phyloP scores from a whole-genome alignment of 768 basidiomycete genomes.

The Panus rudis region DNA sequence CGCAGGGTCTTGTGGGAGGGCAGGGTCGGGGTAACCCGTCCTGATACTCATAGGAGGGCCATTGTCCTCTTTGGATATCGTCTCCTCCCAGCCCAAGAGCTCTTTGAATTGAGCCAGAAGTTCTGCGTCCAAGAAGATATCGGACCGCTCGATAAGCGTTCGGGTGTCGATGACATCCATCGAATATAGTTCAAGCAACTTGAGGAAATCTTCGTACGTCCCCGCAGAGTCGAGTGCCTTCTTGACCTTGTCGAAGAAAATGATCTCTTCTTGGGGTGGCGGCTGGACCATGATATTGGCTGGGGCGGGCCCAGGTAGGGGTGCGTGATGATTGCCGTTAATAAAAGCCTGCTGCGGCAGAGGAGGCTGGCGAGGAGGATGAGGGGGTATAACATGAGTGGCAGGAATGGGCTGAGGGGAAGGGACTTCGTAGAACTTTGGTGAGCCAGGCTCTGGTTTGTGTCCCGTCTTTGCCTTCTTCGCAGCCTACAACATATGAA shows the following conservation, averaged over 20 bases:
- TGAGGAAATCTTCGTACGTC: conserved; percentile 90
- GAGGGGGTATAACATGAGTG: conserved; percentile 18
- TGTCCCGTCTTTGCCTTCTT: conserved; percentile 63
- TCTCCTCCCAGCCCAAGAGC: conserved; percentile 74
- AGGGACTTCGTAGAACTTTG: conserved; percentile 35
- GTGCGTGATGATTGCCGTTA: not conserved
- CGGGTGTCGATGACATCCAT: conserved; percentile 86
- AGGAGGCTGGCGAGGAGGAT: conserved; percentile 2
- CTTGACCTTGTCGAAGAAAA: conserved; percentile 94
- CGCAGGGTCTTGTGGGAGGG: conserved; percentile 72
- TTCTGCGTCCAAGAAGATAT: conserved; percentile 74
- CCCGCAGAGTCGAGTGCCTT: conserved; percentile 68
- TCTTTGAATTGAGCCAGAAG: conserved; percentile 81
- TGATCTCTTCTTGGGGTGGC: conserved; percentile 61
- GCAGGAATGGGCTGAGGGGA: conserved; percentile 28
- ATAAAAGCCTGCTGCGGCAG: conserved; percentile 1
- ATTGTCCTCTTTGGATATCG: conserved; percentile 49
- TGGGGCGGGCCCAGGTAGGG: not conserved
- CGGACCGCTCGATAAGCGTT: conserved; percentile 74
- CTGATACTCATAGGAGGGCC: conserved; percentile 77
- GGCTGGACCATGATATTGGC: conserved; percentile 8
- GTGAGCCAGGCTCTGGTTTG: conserved; percentile 49
- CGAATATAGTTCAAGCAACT: conserved; percentile 84
- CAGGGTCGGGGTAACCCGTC: conserved; percentile 67
- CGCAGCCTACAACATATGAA: conserved; percentile 28